Evolutionary conservation across 2,329 filamentous ascomycete species (phyloP), one percentile per base, ranked within the genome.

Genomic region (Ophioceras dolichostomum): DNA sequence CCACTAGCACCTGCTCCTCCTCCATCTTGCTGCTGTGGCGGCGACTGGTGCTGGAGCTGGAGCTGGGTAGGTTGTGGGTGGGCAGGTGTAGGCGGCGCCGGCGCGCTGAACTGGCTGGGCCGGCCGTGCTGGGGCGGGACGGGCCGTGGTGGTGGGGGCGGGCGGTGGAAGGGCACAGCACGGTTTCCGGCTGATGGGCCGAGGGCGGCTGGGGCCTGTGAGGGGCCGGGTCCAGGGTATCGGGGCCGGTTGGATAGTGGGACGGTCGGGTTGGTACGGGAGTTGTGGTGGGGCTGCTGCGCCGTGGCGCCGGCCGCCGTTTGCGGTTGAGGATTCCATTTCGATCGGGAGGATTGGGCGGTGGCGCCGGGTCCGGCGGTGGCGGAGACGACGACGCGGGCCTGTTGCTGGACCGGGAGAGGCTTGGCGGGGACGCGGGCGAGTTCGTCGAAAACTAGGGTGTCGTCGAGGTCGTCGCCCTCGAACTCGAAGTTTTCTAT

Each of bases 391-490:
- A 34, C 26, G 14, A 45, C 47, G 19, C 48, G 52, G 24, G 47
- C 47, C 10, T 50, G 47, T 19, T 51, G 50, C 18, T 54, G 53
- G 13, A 56, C 51, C 30, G 55, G 53, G n/a, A 58, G 44, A 2
- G 58, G 51, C 19, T 56, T 49, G 20, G 59, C 54, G 13, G 62
- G 57, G 14, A 59, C 54, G 3, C 62, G 58, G n/a, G 55, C 59
- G 24, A 49, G 43, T 19, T 65, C 60, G 44, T 73, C 67, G 13
- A 64, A 65, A 27, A 79, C 68, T 30, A 74, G 64, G 7, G 69
- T 64, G 43, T 74, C 69, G 48, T 77, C 73, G 32, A 78, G 58
- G 36, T 73, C 70, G 39, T 74, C 70, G 30, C 73, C 69, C 28
- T 73, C 68, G 38, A 68, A 60, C n/a, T 61, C 58, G 32, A 61